Conservation (phyloP, 345 rosid species). For the Salix arbutifolia region DNA sequence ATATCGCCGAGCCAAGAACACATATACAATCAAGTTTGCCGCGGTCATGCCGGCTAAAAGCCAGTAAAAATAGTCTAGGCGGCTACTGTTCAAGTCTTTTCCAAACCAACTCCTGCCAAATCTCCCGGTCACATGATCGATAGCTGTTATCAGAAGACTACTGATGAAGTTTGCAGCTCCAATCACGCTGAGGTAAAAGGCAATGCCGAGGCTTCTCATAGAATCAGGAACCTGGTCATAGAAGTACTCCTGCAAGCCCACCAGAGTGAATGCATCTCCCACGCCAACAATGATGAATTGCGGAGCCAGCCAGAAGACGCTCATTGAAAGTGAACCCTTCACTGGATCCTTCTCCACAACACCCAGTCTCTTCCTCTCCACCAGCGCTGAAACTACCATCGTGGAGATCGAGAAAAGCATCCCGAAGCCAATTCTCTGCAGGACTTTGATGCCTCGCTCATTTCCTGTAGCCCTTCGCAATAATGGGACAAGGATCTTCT, state of each 20-base stretch:
- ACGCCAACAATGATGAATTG: constrained; percentile 68
- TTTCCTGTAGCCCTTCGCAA: constrained; percentile 44
- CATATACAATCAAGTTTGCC: constrained; percentile 49
- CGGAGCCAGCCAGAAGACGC: constrained; percentile 83
- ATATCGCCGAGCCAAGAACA: constrained; percentile 53
- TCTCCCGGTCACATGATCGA: constrained; percentile 16
- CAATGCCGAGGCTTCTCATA: constrained; percentile 93
- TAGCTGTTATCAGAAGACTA: constrained; percentile 56
- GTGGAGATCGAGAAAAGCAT: constrained; percentile 64
- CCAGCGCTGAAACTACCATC: constrained; percentile 69
- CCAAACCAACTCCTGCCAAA: constrained; percentile 48
- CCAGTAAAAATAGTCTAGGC: constrained; percentile 74
- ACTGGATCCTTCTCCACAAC: constrained; percentile 29
- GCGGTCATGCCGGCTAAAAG: constrained; percentile 49
- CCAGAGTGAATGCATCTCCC: constrained; percentile 72
- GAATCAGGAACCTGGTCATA: constrained; percentile 95
- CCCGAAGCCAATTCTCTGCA: constrained; percentile 87
- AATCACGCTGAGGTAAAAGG: constrained; percentile 73
- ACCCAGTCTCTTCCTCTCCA: constrained; percentile 54
- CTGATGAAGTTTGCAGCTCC: constrained; percentile 77
- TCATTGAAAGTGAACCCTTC: constrained; percentile 53
- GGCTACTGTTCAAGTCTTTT: constrained; percentile 71
- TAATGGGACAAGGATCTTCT: constrained; percentile 49
- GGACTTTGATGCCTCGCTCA: constrained; percentile 75
- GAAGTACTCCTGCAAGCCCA: constrained; percentile 89